Percentiles rank a stretch among this genome's conserved stretches.
These are phyloP conservation scores for Colletotrichum sp. DNA, from an alignment of 2,329 filamentous ascomycete species.

Conservation along the genomic window DNA sequence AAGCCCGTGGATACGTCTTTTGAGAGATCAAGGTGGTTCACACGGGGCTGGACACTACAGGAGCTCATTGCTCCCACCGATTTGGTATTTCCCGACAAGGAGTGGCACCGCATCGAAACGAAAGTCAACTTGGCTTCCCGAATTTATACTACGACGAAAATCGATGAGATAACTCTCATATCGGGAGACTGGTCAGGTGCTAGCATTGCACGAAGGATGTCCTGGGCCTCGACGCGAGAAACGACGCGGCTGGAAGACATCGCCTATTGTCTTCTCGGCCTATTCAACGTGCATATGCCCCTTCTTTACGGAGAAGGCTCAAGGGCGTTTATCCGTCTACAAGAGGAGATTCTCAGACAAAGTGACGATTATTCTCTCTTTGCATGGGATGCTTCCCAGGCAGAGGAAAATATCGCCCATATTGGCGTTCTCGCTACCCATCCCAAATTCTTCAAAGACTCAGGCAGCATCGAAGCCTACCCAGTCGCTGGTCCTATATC, in stretches of 20 bases:
- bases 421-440: not conserved
- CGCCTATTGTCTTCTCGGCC: slow-evolving; percentile 32
- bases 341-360: slow-evolving; percentile 16
- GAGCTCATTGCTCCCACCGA: slow-evolving; percentile 18
- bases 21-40: not conserved
- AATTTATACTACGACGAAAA: not conserved
- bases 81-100: slow-evolving; percentile 8
- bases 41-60: slow-evolving; percentile 23
- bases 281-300: slow-evolving; percentile 33
- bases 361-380: not conserved
- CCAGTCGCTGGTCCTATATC: not conserved
- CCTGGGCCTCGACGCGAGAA: slow-evolving; percentile 29
- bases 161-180: not conserved
- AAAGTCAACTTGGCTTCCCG: not conserved
- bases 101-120: not conserved
- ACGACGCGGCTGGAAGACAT: slow-evolving; percentile 28
- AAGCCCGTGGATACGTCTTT: not conserved
- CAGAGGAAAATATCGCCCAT: accelerated
- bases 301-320: slow-evolving; percentile 32
- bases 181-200: not conserved
- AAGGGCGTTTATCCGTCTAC: slow-evolving; percentile 26
- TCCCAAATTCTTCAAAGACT: accelerated
- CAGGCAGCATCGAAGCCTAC: not conserved
- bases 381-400: not conserved
- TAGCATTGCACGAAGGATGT: slow-evolving; percentile 32